These are phyloP conservation scores for Fusarium devonianum DNA, from an alignment of 2,329 filamentous ascomycete species.

Conservation along the genomic window DNA sequence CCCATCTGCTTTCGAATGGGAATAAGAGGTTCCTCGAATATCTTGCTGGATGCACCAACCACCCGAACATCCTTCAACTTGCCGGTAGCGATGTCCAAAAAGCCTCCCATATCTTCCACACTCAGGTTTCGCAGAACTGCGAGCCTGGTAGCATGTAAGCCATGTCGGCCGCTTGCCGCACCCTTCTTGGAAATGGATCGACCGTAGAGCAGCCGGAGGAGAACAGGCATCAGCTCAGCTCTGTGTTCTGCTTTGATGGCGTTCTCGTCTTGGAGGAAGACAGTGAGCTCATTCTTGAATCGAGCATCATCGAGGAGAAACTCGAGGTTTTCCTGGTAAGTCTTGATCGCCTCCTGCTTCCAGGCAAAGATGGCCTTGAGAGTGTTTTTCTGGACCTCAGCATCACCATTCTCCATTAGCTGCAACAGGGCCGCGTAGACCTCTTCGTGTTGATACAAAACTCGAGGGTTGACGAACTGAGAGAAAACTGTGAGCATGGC, in stretches of 20 bases:
- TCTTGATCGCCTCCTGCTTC: constrained; percentile 78
- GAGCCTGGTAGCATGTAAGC: constrained; percentile 81
- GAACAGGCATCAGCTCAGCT: constrained; percentile 78
- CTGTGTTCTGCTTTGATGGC: constrained; percentile 78
- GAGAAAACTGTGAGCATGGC: constrained; percentile 81
- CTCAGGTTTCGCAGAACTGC: constrained; percentile 81
- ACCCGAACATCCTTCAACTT: constrained; percentile 69
- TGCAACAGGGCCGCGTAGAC: constrained; percentile 79
- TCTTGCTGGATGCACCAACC: constrained; percentile 58
- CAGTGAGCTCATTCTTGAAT: constrained; percentile 92
- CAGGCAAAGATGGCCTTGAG: constrained; percentile 87
- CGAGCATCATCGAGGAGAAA: constrained; percentile 89
- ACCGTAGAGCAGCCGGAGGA: constrained; percentile 88
- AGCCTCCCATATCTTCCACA: constrained; percentile 76
- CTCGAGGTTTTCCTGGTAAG: constrained; percentile 85
- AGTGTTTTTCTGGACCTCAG: constrained; percentile 84
- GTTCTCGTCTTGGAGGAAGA: constrained; percentile 80
- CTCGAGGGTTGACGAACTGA: constrained; percentile 85
- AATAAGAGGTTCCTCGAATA: constrained; percentile 66
- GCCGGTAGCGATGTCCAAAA: constrained; percentile 83
- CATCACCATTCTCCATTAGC: constrained; percentile 85
- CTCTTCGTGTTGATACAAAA: constrained; percentile 77
- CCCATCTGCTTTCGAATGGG: constrained; percentile 83
- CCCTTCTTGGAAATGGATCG: constrained; percentile 85
- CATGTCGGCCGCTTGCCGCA: constrained; percentile 76